Evolutionary conservation across 805 yeast genomes (phyloP).

Genomic region (Lipomyces mesembrius): DNA sequence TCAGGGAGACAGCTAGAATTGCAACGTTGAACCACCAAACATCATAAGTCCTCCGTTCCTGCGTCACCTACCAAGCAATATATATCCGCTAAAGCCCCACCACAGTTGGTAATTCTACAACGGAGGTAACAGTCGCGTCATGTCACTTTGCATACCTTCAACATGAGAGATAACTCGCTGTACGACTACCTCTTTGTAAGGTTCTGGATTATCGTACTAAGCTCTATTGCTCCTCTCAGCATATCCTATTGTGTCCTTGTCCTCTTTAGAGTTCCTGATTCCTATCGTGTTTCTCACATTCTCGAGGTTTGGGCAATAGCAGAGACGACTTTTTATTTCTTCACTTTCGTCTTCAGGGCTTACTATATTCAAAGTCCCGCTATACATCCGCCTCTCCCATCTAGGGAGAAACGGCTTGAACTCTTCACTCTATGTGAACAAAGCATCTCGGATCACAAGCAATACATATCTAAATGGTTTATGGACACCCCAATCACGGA

Average conservation of each 20-base stretch:
- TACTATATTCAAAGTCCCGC: conserved; percentile 9
- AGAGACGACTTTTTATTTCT: conserved; percentile 1
- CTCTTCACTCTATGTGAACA: conserved; percentile 4
- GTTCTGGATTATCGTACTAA: conserved; percentile 5
- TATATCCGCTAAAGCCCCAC: too few species aligned
- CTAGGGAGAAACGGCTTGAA: conserved; percentile 1
- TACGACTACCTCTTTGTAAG: conserved; percentile 1
- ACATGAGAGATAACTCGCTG: conserved; percentile 8
- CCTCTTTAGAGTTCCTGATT: background rate
- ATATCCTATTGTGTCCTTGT: background rate
- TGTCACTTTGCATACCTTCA: background rate
- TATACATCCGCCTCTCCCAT: conserved; percentile 3
- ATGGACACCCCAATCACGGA: conserved; percentile 5
- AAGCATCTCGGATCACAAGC: background rate
- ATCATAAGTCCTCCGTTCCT: too few species aligned
- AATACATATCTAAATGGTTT: conserved; percentile 8
- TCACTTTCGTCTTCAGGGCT: background rate
- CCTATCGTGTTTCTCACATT: background rate
- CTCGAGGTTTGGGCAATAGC: conserved; percentile 4
- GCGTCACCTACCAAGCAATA: too few species aligned
- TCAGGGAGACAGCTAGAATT: too few species aligned
- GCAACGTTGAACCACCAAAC: too few species aligned
- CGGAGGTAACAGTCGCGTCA: background rate
- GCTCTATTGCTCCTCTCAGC: conserved; percentile 11
- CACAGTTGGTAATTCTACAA: too few species aligned